Conservation (phyloP, 2,329 filamentous ascomycete species). For the Trichoderma breve region DNA sequence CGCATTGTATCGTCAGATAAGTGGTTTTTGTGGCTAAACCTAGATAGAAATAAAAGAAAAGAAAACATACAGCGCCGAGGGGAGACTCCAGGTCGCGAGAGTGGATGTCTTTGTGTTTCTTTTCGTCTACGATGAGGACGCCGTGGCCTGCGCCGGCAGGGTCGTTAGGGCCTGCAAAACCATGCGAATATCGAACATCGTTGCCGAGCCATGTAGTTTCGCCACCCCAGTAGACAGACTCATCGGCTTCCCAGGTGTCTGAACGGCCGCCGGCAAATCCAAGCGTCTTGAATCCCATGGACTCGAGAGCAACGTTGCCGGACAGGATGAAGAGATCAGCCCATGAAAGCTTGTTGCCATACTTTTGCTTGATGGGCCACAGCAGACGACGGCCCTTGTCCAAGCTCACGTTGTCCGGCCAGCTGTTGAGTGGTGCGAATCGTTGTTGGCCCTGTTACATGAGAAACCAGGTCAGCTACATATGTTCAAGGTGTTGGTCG, state of each 20-base stretch:
- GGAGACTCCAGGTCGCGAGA: constrained; percentile 65
- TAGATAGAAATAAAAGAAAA: constrained; percentile 39
- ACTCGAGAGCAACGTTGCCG: constrained; percentile 74
- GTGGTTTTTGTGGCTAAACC: fast-evolving
- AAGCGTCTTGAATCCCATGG: constrained; percentile 71
- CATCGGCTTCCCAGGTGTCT: constrained; percentile 73
- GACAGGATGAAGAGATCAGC: constrained; percentile 69
- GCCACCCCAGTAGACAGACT: constrained; percentile 74
- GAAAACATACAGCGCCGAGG: constrained; percentile 61
- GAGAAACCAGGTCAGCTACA: not conserved
- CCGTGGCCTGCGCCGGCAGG: constrained; percentile 31
- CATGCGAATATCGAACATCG: constrained; percentile 64
- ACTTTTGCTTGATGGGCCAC: constrained; percentile 83
- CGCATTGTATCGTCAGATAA: not conserved
- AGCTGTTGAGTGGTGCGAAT: constrained; percentile 76
- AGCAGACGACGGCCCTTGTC: constrained; percentile 79
- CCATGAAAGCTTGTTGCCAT: constrained; percentile 80
- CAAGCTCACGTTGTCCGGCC: constrained; percentile 75
- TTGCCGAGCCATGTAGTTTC: constrained; percentile 75
- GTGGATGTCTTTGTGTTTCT: constrained; percentile 49
- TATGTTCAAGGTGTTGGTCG: not conserved
- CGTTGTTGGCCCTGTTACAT: constrained; percentile 54
- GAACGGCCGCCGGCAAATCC: constrained; percentile 71
- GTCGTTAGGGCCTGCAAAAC: constrained; percentile 43
- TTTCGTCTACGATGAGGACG: constrained; percentile 35